Base-by-base conservation (phyloP, 768 basidiomycete genomes). In the Lentinula sp. region DNA sequence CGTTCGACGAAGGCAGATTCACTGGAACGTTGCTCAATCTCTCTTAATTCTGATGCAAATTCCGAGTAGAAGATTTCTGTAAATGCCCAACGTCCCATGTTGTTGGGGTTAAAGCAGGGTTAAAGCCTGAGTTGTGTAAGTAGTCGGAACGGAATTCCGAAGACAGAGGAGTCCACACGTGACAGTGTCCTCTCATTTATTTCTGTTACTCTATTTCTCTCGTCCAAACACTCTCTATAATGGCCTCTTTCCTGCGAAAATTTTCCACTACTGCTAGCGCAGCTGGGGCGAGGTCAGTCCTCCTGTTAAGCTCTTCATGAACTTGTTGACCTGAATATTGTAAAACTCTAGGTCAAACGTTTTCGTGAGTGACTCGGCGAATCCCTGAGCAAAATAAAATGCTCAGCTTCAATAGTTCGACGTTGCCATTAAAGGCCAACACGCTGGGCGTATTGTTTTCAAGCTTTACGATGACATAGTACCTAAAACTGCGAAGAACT, bases 401-500 rank as follows among this genome's bases (percentile, higher is more conserved):
- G 23, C 4, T 57, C 58, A 9, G 61, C 42, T 54, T 52, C 46
- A 16, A 18, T 63, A 90, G 90, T 92, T 92, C 68, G 86, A 91
- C 65, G 82, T 91, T 70, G 53, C 71, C 20, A 80, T 89, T 69
- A 69, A 72, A 70, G 66, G 57, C 61, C 6, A 71, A 46, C 58
- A 70, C 0, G 51, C 72, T 0, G 87, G 86, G 6, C 83, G 85
- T 51, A 84, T 97, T 71, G 77, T 83, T 61, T 95, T 98, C 86
- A 87, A 87, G 78, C 85, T 98, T 32, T 95, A 78, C 72, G 93
- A 95, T 76, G 79, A 85, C 4, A 81, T 83, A 53, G 88, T 90
- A 13, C 91, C 91, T 53, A 83, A 76, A 67, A 93, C 91, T 1
- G 77, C 90, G 8, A 75, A 64, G 36, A 95, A 98, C 79, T 98